phyloP scores from a whole-genome alignment of 768 basidiomycete genomes.

The Amanita thiersii region DNA sequence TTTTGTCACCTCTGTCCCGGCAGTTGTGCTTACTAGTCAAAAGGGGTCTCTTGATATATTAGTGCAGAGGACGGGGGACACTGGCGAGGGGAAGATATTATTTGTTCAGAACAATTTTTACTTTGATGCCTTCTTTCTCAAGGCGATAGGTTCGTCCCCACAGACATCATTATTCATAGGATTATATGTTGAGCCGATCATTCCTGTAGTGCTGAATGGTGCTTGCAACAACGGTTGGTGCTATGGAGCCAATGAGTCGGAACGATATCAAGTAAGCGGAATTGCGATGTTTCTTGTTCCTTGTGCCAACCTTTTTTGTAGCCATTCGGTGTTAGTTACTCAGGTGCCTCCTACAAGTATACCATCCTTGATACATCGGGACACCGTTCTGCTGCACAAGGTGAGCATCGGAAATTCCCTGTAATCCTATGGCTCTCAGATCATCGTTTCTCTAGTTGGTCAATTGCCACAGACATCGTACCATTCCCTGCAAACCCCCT shows the following conservation, averaged over 20 bases:
- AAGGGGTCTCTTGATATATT: constrained; percentile 90
- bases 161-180: neutral
- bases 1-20: constrained; percentile 1
- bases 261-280: constrained; percentile 64
- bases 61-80: constrained; percentile 72
- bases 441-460: constrained; percentile 49
- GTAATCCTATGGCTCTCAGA: constrained; percentile 6
- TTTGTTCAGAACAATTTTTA: constrained; percentile 98
- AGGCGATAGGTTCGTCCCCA: constrained; percentile 70
- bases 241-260: constrained; percentile 46
- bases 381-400: constrained; percentile 82
- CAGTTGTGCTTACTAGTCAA: neutral
- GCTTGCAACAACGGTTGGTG: constrained; percentile 86
- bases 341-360: constrained; percentile 95
- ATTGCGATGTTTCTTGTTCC: constrained; percentile 1
- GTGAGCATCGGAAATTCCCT: constrained; percentile 25
- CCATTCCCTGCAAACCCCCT: constrained; percentile 84
- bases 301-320: constrained; percentile 21
- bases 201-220: constrained; percentile 72
- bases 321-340: constrained; percentile 93
- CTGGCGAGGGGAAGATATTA: constrained; percentile 49
- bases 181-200: neutral
- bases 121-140: constrained; percentile 97
- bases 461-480: constrained; percentile 93
- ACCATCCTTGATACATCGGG: constrained; percentile 92